phyloP scores from a whole-genome alignment of 345 rosid species.

The Populus euphratica region DNA sequence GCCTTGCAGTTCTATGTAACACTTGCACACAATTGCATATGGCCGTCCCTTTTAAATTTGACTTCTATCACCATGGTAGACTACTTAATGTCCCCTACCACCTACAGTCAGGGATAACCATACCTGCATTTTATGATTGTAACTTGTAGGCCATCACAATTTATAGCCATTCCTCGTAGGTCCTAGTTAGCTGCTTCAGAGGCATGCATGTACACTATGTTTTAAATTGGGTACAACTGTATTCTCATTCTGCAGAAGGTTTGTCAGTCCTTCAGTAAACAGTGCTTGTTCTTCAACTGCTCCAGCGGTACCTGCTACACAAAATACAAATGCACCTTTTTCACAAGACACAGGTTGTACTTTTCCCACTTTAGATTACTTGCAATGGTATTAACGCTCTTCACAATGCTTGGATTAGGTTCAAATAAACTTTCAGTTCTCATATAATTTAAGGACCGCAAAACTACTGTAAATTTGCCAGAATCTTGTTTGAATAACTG shows the following conservation, averaged over 20 bases:
- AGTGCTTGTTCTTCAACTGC: constrained; percentile 29
- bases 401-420: neutral
- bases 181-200: neutral
- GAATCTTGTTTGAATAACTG: neutral
- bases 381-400: neutral
- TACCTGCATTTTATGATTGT: neutral
- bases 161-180: neutral
- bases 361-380: neutral
- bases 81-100: neutral
- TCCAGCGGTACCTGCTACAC: constrained; percentile 17
- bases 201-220: neutral
- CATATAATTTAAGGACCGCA: neutral
- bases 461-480: neutral
- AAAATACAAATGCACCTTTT: neutral
- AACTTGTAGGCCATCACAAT: neutral
- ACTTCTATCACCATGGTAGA: neutral
- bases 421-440: neutral
- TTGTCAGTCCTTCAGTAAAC: constrained; percentile 35
- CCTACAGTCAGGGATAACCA: neutral
- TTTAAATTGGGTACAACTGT: constrained; percentile 12
- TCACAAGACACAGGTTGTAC: constrained; percentile 41
- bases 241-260: constrained; percentile 43
- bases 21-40: neutral
- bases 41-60: neutral
- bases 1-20: neutral